Conservation (phyloP, 495 filamentous ascomycete genomes). For the Talaromyces ruber region DNA sequence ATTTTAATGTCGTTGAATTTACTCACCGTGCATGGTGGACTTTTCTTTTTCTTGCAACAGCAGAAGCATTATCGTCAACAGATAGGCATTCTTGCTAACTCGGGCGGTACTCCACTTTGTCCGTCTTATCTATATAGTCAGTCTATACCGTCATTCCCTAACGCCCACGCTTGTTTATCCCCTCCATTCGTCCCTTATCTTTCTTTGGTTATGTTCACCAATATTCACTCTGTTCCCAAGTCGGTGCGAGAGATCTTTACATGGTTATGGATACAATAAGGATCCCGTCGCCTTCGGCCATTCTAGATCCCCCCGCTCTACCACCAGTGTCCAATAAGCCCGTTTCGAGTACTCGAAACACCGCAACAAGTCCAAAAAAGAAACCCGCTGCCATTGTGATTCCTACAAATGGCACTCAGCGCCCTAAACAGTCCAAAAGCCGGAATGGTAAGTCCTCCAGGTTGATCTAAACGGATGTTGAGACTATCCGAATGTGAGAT, state of each 20-base stretch:
- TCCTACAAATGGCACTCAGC: background rate
- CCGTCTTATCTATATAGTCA: background rate
- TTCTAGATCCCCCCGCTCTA: conserved; percentile 39
- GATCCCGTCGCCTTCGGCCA: conserved; percentile 56
- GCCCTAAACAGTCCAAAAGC: conserved; percentile 76
- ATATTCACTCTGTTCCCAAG: background rate
- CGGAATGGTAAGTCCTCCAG: conserved; percentile 53
- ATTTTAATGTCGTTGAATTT: background rate
- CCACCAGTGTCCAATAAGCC: conserved; percentile 5
- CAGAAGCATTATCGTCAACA: background rate
- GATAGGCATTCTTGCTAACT: background rate
- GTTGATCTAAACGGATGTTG: background rate
- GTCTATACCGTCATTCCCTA: background rate
- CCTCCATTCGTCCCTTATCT: background rate
- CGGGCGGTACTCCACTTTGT: background rate
- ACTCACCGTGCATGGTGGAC: background rate
- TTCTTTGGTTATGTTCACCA: background rate
- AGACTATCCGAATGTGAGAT: background rate
- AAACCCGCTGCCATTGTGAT: conserved; percentile 7
- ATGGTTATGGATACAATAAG: conserved; percentile 52
- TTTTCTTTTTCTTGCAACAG: background rate
- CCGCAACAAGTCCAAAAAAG: conserved; percentile 7
- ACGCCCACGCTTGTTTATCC: background rate
- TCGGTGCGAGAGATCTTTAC: background rate
- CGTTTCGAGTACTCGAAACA: conserved; percentile 11